These are phyloP conservation scores for Podaxis sp. DNA, from an alignment of 768 basidiomycete species.

Conservation along the genomic window DNA sequence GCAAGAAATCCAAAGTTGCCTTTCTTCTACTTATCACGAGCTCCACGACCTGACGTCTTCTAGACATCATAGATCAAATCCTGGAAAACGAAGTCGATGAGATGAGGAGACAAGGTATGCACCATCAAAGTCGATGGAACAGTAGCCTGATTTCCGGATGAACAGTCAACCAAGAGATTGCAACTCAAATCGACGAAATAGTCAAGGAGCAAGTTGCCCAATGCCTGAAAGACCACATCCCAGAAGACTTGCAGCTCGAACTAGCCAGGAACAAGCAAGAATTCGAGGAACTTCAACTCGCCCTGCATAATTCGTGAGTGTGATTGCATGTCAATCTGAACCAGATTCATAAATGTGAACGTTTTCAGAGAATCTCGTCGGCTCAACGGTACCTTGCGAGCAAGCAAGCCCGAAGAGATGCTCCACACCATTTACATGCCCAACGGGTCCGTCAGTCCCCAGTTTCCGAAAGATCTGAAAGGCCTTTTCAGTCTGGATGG, in stretches of 20 bases:
- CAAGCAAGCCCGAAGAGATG: slow-evolving; percentile 36
- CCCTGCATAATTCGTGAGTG: slow-evolving; percentile 59
- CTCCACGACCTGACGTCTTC: background rate
- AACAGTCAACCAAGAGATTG: slow-evolving; percentile 52
- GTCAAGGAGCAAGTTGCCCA: slow-evolving; percentile 50
- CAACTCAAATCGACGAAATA: slow-evolving; percentile 46
- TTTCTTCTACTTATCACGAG: background rate
- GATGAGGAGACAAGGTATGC: slow-evolving; percentile 45
- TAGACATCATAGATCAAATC: slow-evolving; percentile 49
- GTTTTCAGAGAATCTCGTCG: slow-evolving; percentile 54
- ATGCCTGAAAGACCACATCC: slow-evolving; percentile 46
- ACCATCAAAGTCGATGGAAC: background rate
- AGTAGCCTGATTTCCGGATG: background rate
- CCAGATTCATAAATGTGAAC: background rate
- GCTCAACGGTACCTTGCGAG: slow-evolving; percentile 47
- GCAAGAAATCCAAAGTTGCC: slow-evolving; percentile 49
- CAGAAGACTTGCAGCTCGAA: slow-evolving; percentile 48
- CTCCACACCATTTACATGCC: slow-evolving; percentile 49
- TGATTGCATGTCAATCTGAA: background rate
- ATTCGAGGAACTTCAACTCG: slow-evolving; percentile 44
- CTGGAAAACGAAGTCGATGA: slow-evolving; percentile 43
- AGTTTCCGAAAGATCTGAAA: slow-evolving; percentile 52
- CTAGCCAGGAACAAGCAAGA: slow-evolving; percentile 42
- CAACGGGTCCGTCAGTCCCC: slow-evolving; percentile 44
- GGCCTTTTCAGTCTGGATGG: slow-evolving; percentile 54